Evolutionary conservation across 768 basidiomycete species (phyloP), one percentile per base, ranked within the genome.

Genomic region (Russula foetens): DNA sequence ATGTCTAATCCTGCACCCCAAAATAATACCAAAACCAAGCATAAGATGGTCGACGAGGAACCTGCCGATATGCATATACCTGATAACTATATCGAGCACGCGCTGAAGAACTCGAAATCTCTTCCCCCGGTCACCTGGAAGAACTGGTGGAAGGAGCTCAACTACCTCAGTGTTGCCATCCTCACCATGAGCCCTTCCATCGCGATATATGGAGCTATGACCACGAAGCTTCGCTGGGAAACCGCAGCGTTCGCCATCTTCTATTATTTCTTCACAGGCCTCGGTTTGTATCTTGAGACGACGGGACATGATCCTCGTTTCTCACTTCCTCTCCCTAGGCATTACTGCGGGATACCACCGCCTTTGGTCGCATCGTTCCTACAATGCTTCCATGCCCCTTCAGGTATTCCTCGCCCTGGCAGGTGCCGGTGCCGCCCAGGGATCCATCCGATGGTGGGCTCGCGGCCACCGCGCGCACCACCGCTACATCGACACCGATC

Each of bases 391-490:
- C 3, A 79, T 77, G 59, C 86, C 88, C 11, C 75, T 98, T 7
- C 86, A 98, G 71, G 95, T 91, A 70, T 74, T 81, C 65, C 83
- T 97, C 48, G 90, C 92, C n/a, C 67, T 89, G 28, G 81, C 85
- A 12, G 97, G 95, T 54, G 86, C 91, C 2, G 95, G 95, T 51
- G 94, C 96, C 7, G 90, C 46, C 6, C 53, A 43, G n/a, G 53
- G 95, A 11, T 96, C 94, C 23, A 95, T 98, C 76, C 88, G 90
- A 72, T 98, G 95, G 96, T 98, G 96, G 96, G 87, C 87, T 28
- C 83, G 95, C 49, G 94, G 93, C 48, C 95, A 98, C 79, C 89
- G 96, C 60, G 94, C 95, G 5, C 92, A 95, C 73, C 93, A 95
- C 71, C 84, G 92, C 48, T 95, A 97, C 77, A 96, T 95, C 69